Percentiles rank a stretch among this genome's conserved stretches.
Conservation (phyloP, 2,329 filamentous ascomycete genomes). For the Calonectria naviculata region DNA sequence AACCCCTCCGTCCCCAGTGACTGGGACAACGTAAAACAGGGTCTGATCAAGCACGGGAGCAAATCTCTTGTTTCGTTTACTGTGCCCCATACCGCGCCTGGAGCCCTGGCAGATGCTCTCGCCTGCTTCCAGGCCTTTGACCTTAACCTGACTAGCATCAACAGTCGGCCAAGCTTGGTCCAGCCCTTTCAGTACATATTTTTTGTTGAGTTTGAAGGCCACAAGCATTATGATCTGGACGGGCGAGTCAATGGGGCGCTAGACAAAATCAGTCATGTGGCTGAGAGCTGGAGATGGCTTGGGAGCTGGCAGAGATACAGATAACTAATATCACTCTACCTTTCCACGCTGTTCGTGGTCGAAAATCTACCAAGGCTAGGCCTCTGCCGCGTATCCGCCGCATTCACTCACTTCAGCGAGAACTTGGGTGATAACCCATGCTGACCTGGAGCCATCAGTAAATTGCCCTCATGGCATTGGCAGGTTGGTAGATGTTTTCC, state of each 20-base stretch:
- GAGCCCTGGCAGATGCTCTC: conserved; percentile 85
- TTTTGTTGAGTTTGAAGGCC: conserved; percentile 88
- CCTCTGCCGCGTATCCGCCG: conserved; percentile 17
- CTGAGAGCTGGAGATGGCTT: conserved; percentile 74
- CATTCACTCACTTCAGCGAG: conserved; percentile 20
- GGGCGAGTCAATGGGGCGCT: conserved; percentile 71
- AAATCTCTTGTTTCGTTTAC: conserved; percentile 89
- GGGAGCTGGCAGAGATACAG: conserved; percentile 70
- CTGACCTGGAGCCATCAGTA: conserved; percentile 20
- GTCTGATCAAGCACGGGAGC: conserved; percentile 44
- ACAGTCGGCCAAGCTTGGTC: conserved; percentile 81
- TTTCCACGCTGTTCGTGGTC: conserved; percentile 11
- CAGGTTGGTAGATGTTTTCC: conserved; percentile 31
- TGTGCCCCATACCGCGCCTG: conserved; percentile 79
- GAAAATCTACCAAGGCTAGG: conserved; percentile 9
- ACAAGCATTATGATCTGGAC: conserved; percentile 60
- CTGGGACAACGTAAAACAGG: conserved; percentile 40
- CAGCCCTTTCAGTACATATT: conserved; percentile 92
- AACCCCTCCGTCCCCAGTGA: conserved; percentile 40
- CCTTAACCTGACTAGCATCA: conserved; percentile 91
- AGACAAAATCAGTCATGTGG: conserved; percentile 65
- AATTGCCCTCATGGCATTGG: conserved; percentile 24
- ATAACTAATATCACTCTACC: conserved; percentile 38
- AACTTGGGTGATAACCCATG: conserved; percentile 25
- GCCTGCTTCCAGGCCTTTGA: conserved; percentile 78